Evolutionary conservation across 805 yeast genomes (phyloP).

Genomic region (Jamesozyma rosinii): DNA sequence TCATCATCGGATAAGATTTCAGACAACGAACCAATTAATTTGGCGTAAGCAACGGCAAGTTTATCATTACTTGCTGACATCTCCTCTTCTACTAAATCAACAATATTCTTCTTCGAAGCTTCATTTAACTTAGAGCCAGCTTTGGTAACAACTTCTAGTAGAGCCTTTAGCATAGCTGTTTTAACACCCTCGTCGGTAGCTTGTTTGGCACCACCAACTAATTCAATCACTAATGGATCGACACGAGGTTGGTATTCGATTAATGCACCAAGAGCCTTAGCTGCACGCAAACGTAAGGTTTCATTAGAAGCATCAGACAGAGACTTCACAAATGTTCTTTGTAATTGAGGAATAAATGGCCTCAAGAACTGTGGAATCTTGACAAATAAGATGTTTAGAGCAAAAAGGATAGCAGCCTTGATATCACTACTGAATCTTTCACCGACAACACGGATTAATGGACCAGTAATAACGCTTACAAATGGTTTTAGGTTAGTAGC

Average conservation of each 20-base stretch:
- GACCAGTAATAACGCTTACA: conserved; percentile 93
- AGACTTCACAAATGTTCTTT: conserved; percentile 91
- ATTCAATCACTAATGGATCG: conserved; percentile 82
- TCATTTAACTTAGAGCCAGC: conserved; percentile 76
- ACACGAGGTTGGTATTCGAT: conserved; percentile 87
- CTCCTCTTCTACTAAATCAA: conserved; percentile 67
- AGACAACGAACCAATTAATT: conserved; percentile 67
- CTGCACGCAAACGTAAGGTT: conserved; percentile 71
- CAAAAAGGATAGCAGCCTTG: conserved; percentile 85
- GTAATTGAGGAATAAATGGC: conserved; percentile 95
- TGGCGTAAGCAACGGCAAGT: conserved; percentile 66
- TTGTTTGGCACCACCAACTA: conserved; percentile 63
- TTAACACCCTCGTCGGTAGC: conserved; percentile 64
- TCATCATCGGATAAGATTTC: conserved; percentile 56
- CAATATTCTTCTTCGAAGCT: conserved; percentile 55
- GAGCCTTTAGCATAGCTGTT: conserved; percentile 76
- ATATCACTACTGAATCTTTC: conserved; percentile 87
- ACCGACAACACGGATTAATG: conserved; percentile 94
- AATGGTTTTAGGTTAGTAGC: conserved; percentile 73
- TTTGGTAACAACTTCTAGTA: conserved; percentile 68
- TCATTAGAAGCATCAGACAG: conserved; percentile 71
- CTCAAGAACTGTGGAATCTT: conserved; percentile 85
- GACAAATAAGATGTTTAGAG: conserved; percentile 65
- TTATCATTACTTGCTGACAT: conserved; percentile 48
- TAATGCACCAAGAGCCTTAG: conserved; percentile 78